These are phyloP conservation scores for Backusella australiensis DNA, from an alignment of 192 early-diverging fungal species.

Conservation along the genomic window DNA sequence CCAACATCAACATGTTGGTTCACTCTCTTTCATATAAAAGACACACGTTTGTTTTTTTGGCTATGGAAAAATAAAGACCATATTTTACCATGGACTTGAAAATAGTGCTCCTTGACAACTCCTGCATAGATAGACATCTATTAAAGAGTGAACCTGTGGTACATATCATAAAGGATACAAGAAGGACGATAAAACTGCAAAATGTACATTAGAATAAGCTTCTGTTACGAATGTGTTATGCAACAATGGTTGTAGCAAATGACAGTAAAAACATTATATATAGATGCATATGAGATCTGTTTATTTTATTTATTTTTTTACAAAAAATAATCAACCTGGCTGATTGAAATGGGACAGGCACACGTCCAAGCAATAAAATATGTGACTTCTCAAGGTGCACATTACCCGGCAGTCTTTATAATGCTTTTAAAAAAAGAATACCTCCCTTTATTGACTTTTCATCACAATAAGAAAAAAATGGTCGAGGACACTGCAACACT, in stretches of 20 bases:
- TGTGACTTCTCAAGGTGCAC: not conserved
- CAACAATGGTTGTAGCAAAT: not conserved
- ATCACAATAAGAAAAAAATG: slow-evolving; percentile 5
- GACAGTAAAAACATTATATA: not conserved
- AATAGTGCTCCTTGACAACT: not conserved
- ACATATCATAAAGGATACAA: not conserved
- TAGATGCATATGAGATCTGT: not conserved
- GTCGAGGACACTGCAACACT: not conserved
- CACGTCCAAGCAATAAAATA: not conserved
- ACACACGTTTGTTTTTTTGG: not conserved
- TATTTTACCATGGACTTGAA: slow-evolving; percentile 3
- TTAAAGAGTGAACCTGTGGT: not conserved
- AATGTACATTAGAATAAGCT: not conserved
- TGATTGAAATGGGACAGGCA: not conserved
- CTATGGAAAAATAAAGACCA: not conserved
- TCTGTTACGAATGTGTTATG: not conserved
- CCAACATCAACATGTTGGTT: not conserved
- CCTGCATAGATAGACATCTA: not conserved
- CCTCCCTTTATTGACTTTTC: slow-evolving; percentile 1
- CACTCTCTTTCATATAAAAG: not conserved
- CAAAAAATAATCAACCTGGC: not conserved
- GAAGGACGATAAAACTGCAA: not conserved
- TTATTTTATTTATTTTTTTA: not conserved
- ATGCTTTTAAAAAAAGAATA: slow-evolving; percentile 8
- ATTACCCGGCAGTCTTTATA: slow-evolving; percentile 6